Evolutionary conservation across 2,329 filamentous ascomycete genomes (phyloP), one percentile per base, ranked within the genome.

Genomic region (Cladorrhinum sp.): DNA sequence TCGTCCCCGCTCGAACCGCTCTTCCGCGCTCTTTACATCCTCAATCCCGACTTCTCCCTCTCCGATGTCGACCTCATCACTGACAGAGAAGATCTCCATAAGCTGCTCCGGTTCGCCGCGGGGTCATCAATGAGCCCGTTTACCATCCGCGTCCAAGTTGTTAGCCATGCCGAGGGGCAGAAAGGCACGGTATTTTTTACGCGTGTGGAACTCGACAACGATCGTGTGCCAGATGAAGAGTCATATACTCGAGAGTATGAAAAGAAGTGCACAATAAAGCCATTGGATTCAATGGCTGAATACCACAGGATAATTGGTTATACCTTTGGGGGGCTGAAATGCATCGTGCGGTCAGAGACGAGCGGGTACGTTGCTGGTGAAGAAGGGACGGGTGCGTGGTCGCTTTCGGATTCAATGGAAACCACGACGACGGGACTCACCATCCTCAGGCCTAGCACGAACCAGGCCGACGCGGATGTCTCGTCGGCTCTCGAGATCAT

Each of bases 81-180:
- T 2, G 79, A 81, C 63, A 69, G 77, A 27, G 80, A 79, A 67
- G 80, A 78, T 55, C 73, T 82, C 55, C 76, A 78, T 27, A 81
- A 81, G 66, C 75, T 82, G 20, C 70, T 81, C 1, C 70, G 71
- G 1, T 80, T 81, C 61, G 62, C 80, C 53, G 68, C 75, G 32
- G 71, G 72, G 1, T 55, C 18, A 6, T 61, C 66, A 45, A 62
- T 70, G 29, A 69, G 76, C 13, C 9, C 67, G 4, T 81, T 81
- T 62, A 72, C 69, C n/a, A 78, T 82, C 45, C 59, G 71, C 1
- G 68, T 78, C 25, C 78, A 81, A 61, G 49, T 76, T 22, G 54
- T 22, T 3, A 65, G 65, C 2, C 41, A 22, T 13, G 41, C 8
- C 8, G 49, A 50, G 12, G 49, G 49, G 12, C 22, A 13, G 3